A percentile compares a stretch with the other conserved stretches of the same genome.
These are phyloP conservation scores for Venturia nashicola DNA, from an alignment of 2,329 filamentous ascomycete genomes.

Conservation along the genomic window DNA sequence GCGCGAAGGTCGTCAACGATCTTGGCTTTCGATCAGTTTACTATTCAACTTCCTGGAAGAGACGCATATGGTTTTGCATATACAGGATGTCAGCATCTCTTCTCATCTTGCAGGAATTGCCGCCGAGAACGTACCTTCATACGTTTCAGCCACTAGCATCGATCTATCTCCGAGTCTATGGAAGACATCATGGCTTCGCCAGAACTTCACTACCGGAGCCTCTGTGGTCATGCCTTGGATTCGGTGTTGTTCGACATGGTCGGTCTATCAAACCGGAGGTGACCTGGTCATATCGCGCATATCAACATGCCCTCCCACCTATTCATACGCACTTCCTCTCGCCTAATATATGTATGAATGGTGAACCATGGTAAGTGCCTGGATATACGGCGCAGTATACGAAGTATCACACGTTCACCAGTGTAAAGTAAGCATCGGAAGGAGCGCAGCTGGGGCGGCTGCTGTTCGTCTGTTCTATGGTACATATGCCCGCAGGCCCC, in stretches of 20 bases:
- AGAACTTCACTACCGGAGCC: neutral
- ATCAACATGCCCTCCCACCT: neutral
- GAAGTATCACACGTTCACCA: neutral
- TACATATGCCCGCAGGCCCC: neutral
- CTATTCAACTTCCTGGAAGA: neutral
- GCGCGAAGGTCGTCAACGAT: neutral
- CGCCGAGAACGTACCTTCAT: neutral
- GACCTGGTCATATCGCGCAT: neutral
- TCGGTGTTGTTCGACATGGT: neutral
- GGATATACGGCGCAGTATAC: neutral
- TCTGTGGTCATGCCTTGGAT: neutral
- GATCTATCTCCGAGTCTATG: neutral
- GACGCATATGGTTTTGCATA: neutral
- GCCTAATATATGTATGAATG: neutral
- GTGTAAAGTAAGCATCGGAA: neutral
- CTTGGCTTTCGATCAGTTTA: neutral
- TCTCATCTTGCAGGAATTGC: neutral
- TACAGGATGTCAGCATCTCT: neutral
- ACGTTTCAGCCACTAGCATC: neutral
- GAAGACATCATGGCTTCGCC: neutral
- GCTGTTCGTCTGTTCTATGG: neutral
- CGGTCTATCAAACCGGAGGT: neutral
- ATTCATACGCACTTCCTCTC: neutral
- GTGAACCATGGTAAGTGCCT: neutral
- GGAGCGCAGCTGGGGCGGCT: neutral